Evolutionary conservation across 345 rosid genomes (phyloP), one percentile per base, ranked within the genome.

Genomic region (Populus tremula): DNA sequence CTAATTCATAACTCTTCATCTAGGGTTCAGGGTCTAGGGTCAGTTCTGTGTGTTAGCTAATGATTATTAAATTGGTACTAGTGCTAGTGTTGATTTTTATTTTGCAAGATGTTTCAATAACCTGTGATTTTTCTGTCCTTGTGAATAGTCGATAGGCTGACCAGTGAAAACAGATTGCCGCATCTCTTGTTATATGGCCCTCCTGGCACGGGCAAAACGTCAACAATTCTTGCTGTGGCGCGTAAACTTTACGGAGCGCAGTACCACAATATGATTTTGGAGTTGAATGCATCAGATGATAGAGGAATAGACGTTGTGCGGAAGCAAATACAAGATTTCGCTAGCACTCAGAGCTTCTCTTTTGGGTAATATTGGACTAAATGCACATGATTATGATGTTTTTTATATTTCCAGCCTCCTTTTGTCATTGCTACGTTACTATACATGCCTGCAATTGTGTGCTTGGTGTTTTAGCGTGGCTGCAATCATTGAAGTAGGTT

Each of bases 121-220:
- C 13, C 5, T 69, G 3, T 18, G 14, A 10, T 2, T 35, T 77
- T n/a, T 49, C 41, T 70, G 77, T 6, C 18, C 72, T 72, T 39
- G 47, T 61, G 47, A 76, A 77, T 82, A 96, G 99, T 96, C 87
- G 99, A 96, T 79, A 92, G 91, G 91, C 77, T 96, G 82, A 96
- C 99, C 1, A 92, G 86, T 72, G 99, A 93, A 91, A 96, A 96
- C 82, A 90, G 86, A 83, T 77, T 93, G 89, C 99, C 99, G 0
- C 99, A 96, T 87, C 91, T 96, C 29, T 81, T 96, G 14, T 66
- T 96, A 84, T 96, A 96, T 79, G 99, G 98, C 31, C 99, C 99
- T 73, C 99, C 99, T 0, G 97, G 99, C 9, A 93, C 99, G 1
- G 99, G 99, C 9, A 96, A 96, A 85, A 96, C 99, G n/a, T 96